Percentiles rank a stretch among this genome's conserved stretches.
Conservation (phyloP, 176 grass and related monocot species). For the Bromus sterilis region DNA sequence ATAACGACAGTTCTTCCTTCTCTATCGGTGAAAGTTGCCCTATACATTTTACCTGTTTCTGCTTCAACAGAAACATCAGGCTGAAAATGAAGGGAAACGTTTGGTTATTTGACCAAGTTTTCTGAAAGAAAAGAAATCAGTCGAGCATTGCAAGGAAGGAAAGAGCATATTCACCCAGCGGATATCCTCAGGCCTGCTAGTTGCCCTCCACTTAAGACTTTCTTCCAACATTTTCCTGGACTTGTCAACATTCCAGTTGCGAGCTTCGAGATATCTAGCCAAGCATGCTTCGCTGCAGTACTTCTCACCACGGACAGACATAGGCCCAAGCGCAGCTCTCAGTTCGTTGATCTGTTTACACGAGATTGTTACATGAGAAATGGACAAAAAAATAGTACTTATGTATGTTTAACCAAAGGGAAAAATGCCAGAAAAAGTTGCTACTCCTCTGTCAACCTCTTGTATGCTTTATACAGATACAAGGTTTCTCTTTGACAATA, state of each 20-base stretch:
- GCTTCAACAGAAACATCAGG: conserved; percentile 62
- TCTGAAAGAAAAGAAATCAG: not conserved
- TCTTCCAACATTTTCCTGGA: conserved; percentile 91
- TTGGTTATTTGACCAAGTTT: not conserved
- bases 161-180: conserved; percentile 44
- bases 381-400: not conserved
- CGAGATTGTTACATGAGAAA: conserved; percentile 6
- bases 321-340: conserved; percentile 48
- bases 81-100: conserved; percentile 22
- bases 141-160: not conserved
- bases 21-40: conserved; percentile 67
- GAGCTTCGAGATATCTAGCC: conserved; percentile 68
- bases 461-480: not conserved
- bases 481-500: not conserved
- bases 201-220: conserved; percentile 76
- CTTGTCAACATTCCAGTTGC: conserved; percentile 63
- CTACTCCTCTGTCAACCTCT: not conserved
- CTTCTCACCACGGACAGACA: conserved; percentile 33
- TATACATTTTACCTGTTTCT: conserved; percentile 91
- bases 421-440: not conserved
- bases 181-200: conserved; percentile 80
- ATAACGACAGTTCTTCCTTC: conserved; percentile 65
- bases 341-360: conserved; percentile 56
- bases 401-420: not conserved
- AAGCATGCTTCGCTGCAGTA: conserved; percentile 64